These are phyloP conservation scores for Akanthomyces dipterigenus DNA, from an alignment of 2,329 filamentous ascomycete genomes.

Conservation along the genomic window DNA sequence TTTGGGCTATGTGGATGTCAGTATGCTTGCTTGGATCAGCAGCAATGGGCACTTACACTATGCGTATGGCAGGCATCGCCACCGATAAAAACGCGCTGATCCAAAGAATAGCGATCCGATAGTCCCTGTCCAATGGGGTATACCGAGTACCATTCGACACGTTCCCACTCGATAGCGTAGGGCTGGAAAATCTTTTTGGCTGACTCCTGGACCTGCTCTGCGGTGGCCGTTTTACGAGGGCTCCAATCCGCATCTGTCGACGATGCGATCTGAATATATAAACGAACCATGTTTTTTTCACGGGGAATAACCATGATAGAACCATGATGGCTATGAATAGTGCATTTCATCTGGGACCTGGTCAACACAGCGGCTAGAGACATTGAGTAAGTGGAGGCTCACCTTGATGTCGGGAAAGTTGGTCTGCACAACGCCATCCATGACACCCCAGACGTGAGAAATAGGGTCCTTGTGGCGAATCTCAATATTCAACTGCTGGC, in stretches of 20 bases:
- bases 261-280: conserved; percentile 62
- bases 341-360: conserved; percentile 56
- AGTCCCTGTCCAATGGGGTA: conserved; percentile 73
- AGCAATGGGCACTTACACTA: conserved; percentile 53
- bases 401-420: conserved; percentile 74
- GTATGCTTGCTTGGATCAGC: conserved; percentile 31
- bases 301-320: conserved; percentile 77
- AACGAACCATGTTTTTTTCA: conserved; percentile 60
- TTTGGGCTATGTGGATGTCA: conserved; percentile 51
- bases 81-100: conserved; percentile 65
- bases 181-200: conserved; percentile 60
- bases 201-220: conserved; percentile 55
- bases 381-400: conserved; percentile 12
- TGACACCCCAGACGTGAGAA: conserved; percentile 68
- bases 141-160: conserved; percentile 67
- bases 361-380: neutral
- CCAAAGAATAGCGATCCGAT: conserved; percentile 58
- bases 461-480: conserved; percentile 66
- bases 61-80: conserved; percentile 78
- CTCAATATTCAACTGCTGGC: conserved; percentile 59
- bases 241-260: conserved; percentile 55
- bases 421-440: conserved; percentile 66
- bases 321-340: conserved; percentile 66
- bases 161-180: conserved; percentile 61
- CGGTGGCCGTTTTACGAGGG: conserved; percentile 56